phyloP scores from a whole-genome alignment of 2,329 filamentous ascomycete species.

The Neospermospora avenae region DNA sequence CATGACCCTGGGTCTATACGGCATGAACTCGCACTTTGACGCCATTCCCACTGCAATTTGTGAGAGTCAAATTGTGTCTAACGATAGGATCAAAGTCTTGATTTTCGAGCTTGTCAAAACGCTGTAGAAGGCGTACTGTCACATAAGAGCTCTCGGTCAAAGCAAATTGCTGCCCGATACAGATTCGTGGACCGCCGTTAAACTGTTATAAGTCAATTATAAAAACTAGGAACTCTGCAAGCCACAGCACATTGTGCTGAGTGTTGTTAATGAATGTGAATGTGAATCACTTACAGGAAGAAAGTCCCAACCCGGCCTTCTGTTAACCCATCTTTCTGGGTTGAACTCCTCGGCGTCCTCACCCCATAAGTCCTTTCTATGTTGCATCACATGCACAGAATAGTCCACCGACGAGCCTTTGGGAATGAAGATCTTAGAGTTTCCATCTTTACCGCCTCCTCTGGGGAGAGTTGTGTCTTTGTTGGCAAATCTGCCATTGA shows the following conservation, averaged over 20 bases:
- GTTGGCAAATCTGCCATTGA: constrained; percentile 48
- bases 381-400: constrained; percentile 35
- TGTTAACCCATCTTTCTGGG: constrained; percentile 38
- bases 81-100: constrained; percentile 33
- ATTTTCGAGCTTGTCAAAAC: constrained; percentile 35
- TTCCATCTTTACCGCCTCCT: constrained; percentile 37
- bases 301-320: constrained; percentile 45
- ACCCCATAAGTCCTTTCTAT: constrained; percentile 39
- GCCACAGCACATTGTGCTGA: too few relatives aligned
- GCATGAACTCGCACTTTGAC: constrained; percentile 36
- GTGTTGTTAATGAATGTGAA: too few relatives aligned
- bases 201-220: constrained; percentile 27
- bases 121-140: constrained; percentile 36
- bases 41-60: constrained; percentile 34
- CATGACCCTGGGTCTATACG: background rate
- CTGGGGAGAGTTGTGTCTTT: constrained; percentile 41
- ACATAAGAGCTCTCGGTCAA: constrained; percentile 38
- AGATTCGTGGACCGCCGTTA: constrained; percentile 39
- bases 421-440: constrained; percentile 33
- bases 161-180: constrained; percentile 39
- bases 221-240: too few relatives aligned
- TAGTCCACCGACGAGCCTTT: constrained; percentile 33
- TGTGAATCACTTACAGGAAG: constrained; percentile 32
- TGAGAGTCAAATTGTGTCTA: constrained; percentile 29
- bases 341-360: constrained; percentile 36